Percentiles rank a stretch among this genome's conserved stretches.
phyloP scores from a whole-genome alignment of 768 basidiomycete species.

The Erythrobasidium yunnanense region DNA sequence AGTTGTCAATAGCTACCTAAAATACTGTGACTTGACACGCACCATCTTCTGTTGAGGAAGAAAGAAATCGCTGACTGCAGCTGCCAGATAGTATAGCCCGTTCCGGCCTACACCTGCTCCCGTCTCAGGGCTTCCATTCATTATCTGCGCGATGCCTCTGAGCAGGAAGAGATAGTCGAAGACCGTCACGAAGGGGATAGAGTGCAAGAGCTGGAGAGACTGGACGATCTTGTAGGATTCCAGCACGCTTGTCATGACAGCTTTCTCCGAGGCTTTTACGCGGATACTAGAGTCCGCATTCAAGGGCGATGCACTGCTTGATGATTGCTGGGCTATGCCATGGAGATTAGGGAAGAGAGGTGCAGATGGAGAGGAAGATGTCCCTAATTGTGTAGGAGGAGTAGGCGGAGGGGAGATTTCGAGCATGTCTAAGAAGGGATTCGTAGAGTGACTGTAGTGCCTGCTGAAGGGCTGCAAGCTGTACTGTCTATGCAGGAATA shows the following conservation, averaged over 20 bases:
- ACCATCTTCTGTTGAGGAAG: slow-evolving; percentile 83
- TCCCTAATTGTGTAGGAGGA: neutral
- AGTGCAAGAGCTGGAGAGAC: slow-evolving; percentile 60
- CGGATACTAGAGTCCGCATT: neutral
- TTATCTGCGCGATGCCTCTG: slow-evolving; percentile 55
- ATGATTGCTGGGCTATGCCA: neutral
- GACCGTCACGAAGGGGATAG: slow-evolving; percentile 81
- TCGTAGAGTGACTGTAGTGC: slow-evolving; percentile 95
- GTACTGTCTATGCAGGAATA: slow-evolving; percentile 97
- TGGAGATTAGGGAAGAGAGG: slow-evolving; percentile 17
- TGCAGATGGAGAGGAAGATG: neutral
- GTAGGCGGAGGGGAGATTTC: slow-evolving; percentile 47
- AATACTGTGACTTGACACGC: slow-evolving; percentile 38
- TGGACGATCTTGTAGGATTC: slow-evolving; percentile 71
- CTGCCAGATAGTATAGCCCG: slow-evolving; percentile 91
- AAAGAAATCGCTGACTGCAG: slow-evolving; percentile 97
- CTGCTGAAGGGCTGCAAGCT: slow-evolving; percentile 93
- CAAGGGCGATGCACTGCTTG: neutral
- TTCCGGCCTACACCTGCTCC: slow-evolving; percentile 49
- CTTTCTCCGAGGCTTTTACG: slow-evolving; percentile 1
- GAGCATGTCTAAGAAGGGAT: slow-evolving; percentile 92
- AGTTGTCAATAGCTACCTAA: neutral
- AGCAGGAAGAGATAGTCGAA: slow-evolving; percentile 93
- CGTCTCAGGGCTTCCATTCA: slow-evolving; percentile 30
- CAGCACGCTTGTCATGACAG: slow-evolving; percentile 60